Evolutionary conservation across 139 green algal genomes (phyloP).

Genomic region (Chlorokybus atmophyticus): DNA sequence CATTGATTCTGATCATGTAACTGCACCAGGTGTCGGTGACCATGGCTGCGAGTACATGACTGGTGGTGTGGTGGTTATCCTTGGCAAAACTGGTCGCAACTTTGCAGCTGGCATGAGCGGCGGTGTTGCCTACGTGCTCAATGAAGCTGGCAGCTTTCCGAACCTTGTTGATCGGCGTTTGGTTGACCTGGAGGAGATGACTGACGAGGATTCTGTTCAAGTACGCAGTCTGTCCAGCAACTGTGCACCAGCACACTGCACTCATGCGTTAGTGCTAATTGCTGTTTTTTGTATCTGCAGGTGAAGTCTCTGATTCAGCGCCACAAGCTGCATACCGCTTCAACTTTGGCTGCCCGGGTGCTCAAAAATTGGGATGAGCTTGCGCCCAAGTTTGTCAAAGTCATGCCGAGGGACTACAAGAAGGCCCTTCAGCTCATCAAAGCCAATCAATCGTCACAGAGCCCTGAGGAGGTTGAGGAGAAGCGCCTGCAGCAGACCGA

Average conservation of each 20-base stretch:
- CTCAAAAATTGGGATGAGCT: slow-evolving; percentile 23
- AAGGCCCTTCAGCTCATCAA: slow-evolving; percentile 24
- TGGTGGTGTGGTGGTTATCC: slow-evolving; percentile 68
- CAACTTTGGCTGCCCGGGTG: slow-evolving; percentile 27
- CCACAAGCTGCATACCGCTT: slow-evolving; percentile 68
- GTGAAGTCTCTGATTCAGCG: slow-evolving; percentile 60
- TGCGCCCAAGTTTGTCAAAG: slow-evolving; percentile 33
- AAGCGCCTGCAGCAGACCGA: slow-evolving; percentile 34
- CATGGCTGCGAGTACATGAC: slow-evolving; percentile 97
- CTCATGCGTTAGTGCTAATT: no score
- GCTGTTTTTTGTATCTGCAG: slow-evolving; percentile 4
- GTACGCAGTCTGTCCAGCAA: no score
- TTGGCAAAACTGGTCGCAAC: slow-evolving; percentile 79
- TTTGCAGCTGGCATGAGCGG: slow-evolving; percentile 90
- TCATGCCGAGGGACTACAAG: slow-evolving; percentile 41
- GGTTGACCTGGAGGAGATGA: slow-evolving; percentile 59
- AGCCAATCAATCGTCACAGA: no score
- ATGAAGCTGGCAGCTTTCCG: slow-evolving; percentile 49
- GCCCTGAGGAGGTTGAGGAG: slow-evolving; percentile 25
- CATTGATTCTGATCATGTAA: no score
- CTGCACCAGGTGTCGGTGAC: slow-evolving; percentile 81
- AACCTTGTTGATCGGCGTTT: slow-evolving; percentile 45
- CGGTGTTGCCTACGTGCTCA: slow-evolving; percentile 79
- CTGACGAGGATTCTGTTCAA: slow-evolving; percentile 16
- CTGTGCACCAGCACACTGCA: no score